These are phyloP conservation scores for Kernera saxatilis DNA, from an alignment of 345 rosid species.

Conservation along the genomic window DNA sequence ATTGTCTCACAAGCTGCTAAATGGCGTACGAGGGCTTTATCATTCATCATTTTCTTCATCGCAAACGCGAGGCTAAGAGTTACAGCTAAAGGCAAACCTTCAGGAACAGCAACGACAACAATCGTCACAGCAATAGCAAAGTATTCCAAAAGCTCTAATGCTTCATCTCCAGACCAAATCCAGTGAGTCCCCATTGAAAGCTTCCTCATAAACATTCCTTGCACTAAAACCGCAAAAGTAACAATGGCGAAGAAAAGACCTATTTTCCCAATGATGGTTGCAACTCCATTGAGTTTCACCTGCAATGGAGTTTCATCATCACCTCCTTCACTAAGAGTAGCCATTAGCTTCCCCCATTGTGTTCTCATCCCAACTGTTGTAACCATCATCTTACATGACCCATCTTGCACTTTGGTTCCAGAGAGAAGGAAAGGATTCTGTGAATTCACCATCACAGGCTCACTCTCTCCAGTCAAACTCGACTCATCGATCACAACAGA, in stretches of 20 bases:
- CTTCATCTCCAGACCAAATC: constrained; percentile 77
- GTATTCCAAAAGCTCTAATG: constrained; percentile 62
- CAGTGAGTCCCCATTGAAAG: constrained; percentile 40
- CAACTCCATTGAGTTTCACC: constrained; percentile 90
- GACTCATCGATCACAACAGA: constrained; percentile 79
- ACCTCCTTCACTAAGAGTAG: constrained; percentile 87
- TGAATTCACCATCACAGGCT: constrained; percentile 58
- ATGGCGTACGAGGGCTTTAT: constrained; percentile 86
- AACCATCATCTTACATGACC: constrained; percentile 83
- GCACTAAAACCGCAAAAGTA: constrained; percentile 74
- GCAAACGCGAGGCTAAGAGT: constrained; percentile 93
- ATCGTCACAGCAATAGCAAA: constrained; percentile 90
- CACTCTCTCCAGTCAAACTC: constrained; percentile 90
- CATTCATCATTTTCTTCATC: constrained; percentile 98
- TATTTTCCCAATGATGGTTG: constrained; percentile 75
- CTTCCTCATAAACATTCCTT: constrained; percentile 60
- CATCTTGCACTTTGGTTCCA: constrained; percentile 88
- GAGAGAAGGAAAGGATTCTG: constrained; percentile 80
- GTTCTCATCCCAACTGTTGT: constrained; percentile 96
- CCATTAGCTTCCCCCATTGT: constrained; percentile 92
- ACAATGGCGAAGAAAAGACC: constrained; percentile 79
- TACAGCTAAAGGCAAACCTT: constrained; percentile 88
- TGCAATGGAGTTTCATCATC: constrained; percentile 95
- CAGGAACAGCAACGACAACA: constrained; percentile 98
- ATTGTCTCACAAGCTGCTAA: constrained; percentile 96